Percentiles rank a stretch among this genome's conserved stretches.
Conservation (phyloP, 768 basidiomycete genomes). For the Ramaria sp. region DNA sequence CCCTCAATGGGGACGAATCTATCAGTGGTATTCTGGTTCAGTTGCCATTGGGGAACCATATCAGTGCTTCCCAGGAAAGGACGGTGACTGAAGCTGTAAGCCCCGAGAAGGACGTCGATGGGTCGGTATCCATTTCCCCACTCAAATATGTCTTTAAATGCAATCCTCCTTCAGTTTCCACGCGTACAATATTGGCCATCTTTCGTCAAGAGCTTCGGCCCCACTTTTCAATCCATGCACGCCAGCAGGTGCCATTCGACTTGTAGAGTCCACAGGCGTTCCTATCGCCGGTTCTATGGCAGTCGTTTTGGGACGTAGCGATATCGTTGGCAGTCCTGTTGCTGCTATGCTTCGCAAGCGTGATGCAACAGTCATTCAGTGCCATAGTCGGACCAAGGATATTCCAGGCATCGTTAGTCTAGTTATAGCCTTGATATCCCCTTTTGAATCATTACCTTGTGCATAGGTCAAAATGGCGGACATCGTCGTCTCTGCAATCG, state of each 20-base stretch:
- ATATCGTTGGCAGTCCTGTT: conserved; percentile 96
- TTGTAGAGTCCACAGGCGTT: conserved; percentile 81
- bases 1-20: conserved; percentile 71
- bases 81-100: conserved; percentile 90
- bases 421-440: conserved; percentile 6
- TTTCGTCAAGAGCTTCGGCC: conserved; percentile 79
- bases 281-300: conserved; percentile 67
- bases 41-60: conserved; percentile 80
- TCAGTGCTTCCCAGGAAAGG: conserved; percentile 74
- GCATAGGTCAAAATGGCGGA: conserved; percentile 75
- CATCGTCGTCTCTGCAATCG: conserved; percentile 94
- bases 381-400: conserved; percentile 84
- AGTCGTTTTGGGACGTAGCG: conserved; percentile 92
- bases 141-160: neutral
- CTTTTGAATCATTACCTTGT: conserved; percentile 5
- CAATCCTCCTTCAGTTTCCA: conserved; percentile 58
- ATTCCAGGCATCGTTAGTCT: conserved; percentile 62
- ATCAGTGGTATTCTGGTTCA: conserved; percentile 92
- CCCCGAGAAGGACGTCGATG: conserved; percentile 94
- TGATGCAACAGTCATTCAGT: conserved; percentile 96
- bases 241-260: conserved; percentile 82
- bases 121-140: conserved; percentile 37
- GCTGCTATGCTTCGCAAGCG: conserved; percentile 79
- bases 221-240: conserved; percentile 95
- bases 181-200: conserved; percentile 94